Percentiles rank a stretch among this genome's conserved stretches.
These are phyloP conservation scores for Agaricales sp. DNA, from an alignment of 1,284 basidiomycete species.

Conservation along the genomic window DNA sequence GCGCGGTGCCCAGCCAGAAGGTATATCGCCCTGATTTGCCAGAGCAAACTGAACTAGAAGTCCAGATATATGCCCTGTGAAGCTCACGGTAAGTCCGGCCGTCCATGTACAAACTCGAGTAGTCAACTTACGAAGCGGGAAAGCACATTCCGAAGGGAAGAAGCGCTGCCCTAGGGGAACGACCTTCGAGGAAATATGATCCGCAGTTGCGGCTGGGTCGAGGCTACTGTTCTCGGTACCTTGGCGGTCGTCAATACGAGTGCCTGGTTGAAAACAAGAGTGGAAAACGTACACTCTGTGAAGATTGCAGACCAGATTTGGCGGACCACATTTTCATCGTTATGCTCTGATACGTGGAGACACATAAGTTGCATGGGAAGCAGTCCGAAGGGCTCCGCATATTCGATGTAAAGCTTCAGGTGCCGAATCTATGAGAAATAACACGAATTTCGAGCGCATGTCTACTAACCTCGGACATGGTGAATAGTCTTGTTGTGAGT, in stretches of 20 bases:
- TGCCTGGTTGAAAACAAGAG: conserved; percentile 5
- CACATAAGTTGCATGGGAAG: conserved; percentile 84
- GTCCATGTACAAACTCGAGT: conserved; percentile 7
- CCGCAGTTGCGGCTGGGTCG: conserved; percentile 42
- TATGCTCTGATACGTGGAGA: conserved; percentile 88
- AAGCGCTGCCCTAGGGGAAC: conserved; percentile 74
- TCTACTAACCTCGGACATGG: conserved; percentile 55
- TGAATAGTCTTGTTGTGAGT: conserved; percentile 47
- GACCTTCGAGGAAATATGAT: conserved; percentile 53
- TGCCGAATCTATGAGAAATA: too few relatives aligned
- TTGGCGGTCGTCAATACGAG: conserved; percentile 18
- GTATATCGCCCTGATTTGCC: conserved; percentile 45
- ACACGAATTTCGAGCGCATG: conserved; percentile 3
- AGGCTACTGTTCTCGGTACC: conserved; percentile 39
- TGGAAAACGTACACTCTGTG: conserved; percentile 29
- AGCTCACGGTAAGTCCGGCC: conserved; percentile 8
- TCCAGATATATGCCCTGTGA: conserved; percentile 54
- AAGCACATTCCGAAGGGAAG: conserved; percentile 86
- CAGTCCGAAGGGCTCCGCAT: conserved; percentile 82
- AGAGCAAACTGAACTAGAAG: conserved; percentile 64
- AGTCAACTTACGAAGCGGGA: conserved; percentile 65
- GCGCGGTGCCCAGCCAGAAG: conserved; percentile 72
- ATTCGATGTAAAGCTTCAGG: conserved; percentile 86
- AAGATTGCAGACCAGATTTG: conserved; percentile 89
- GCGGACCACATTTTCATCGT: conserved; percentile 71